Evolutionary conservation across 1,284 basidiomycete genomes (phyloP).

Genomic region (Apiotrichum akiyoshidainum): DNA sequence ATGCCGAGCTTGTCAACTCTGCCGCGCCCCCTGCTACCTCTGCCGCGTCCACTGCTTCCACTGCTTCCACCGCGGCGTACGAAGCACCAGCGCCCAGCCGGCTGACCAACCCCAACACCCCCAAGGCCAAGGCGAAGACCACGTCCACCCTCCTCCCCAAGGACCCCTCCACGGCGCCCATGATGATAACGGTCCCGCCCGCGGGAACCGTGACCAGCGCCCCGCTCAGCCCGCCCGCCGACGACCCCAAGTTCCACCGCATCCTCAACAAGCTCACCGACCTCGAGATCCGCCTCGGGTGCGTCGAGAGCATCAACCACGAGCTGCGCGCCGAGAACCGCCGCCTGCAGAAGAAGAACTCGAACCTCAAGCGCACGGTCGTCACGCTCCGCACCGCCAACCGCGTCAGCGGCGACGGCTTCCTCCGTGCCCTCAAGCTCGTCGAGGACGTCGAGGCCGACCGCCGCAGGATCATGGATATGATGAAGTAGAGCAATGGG

Average conservation of each 20-base stretch:
- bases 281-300: constrained; percentile 4
- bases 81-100: background rate
- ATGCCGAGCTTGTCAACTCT: background rate
- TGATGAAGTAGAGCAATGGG: background rate
- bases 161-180: too few relatives aligned
- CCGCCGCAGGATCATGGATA: background rate
- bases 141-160: too few relatives aligned
- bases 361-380: background rate
- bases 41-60: too few relatives aligned
- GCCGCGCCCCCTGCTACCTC: background rate
- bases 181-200: too few relatives aligned
- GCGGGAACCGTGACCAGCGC: background rate
- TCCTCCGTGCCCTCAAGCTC: background rate
- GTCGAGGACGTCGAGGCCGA: constrained; percentile 2
- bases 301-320: background rate
- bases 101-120: background rate
- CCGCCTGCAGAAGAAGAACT: background rate
- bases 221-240: background rate
- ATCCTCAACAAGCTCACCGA: constrained; percentile 3
- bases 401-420: background rate
- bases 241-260: background rate
- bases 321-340: constrained; percentile 1
- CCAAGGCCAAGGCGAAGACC: background rate
- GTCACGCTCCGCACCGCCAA: background rate
- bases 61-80: too few relatives aligned